Base-by-base conservation (phyloP, 139 green algal genomes). In the Coelastrella sp. region DNA sequence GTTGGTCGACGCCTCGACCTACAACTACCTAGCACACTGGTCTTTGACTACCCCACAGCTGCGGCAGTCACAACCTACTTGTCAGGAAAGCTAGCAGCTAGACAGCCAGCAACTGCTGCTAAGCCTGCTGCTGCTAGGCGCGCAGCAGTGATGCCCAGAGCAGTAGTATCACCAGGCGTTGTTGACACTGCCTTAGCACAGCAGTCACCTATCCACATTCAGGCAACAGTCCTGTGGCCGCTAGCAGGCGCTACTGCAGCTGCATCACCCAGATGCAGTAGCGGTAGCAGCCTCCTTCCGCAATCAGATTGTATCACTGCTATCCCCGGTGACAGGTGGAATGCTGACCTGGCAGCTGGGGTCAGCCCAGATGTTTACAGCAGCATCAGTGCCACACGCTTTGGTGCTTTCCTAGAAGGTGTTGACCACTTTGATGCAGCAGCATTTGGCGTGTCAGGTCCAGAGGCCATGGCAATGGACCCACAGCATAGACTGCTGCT, bases 11-110 rank as follows among this genome's bases (percentile, higher is more conserved):
- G 91, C 4, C 82, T 96, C 10, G 91, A 89, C 61, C n/a, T 96
- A 64, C 87, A 82, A 7, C 92, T 96, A 73, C 94, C 94, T 6
- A 79, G 83, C 79, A 94, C 92, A 7, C 89, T 95, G 80, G 89
- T 97, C 17, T 99, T 98, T 85, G 97, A 99, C 94, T 96, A 97
- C 89, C 97, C 97, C 8, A 97, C 96, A 56, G 80, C 91, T 0
- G 61, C 80, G 16, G 94, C 92, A n/a, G 92, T 97, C 13, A 93
- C 92, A 0, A 13, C 59, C 0, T 93, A 94, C 86, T 19, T 96
- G 3, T 11, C 83, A 3, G 78, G 20, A 16, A 92, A 93, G 61
- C 86, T 95, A 5, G 80, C 85, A 73, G 68, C 86, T 0, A 60
- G 61, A n/a, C 68, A 83, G 23, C 73, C 58, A 23, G n/a, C 86